Percentiles rank a stretch among this genome's conserved stretches.
These are phyloP conservation scores for Ganoderma multipileum DNA, from an alignment of 1,284 basidiomycete genomes.

Conservation along the genomic window DNA sequence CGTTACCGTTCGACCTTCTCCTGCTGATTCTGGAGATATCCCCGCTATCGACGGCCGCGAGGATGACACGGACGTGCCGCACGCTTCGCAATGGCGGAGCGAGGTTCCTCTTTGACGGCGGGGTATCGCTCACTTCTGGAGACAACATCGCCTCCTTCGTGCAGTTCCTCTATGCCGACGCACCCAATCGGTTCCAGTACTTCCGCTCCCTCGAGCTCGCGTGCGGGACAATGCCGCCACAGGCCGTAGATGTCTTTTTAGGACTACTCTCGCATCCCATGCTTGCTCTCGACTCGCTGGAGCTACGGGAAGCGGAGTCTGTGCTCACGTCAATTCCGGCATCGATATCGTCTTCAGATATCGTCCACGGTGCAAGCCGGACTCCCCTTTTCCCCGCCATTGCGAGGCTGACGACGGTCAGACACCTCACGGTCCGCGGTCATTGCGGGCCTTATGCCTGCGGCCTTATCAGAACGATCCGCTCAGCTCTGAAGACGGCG, in stretches of 20 bases:
- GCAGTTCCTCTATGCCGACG: constrained; percentile 12
- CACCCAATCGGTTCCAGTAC: constrained; percentile 3
- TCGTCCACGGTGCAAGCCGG: background rate
- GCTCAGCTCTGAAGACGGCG: constrained; percentile 14
- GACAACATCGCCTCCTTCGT: constrained; percentile 15
- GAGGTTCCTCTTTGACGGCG: constrained; percentile 17
- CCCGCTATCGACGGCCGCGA: background rate
- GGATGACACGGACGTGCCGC: constrained; percentile 21
- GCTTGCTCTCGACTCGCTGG: constrained; percentile 14
- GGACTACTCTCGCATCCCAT: constrained; percentile 8
- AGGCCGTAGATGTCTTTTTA: background rate
- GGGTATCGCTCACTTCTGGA: constrained; percentile 4
- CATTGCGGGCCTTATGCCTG: background rate
- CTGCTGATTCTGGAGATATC: background rate
- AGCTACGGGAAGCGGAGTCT: constrained; percentile 14
- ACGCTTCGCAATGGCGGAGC: constrained; percentile 14
- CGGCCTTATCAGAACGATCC: constrained; percentile 7
- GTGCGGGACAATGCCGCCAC: background rate
- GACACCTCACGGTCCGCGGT: constrained; percentile 13
- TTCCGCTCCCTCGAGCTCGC: constrained; percentile 17
- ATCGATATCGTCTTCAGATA: no score
- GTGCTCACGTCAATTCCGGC: background rate
- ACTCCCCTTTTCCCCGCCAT: constrained; percentile 3
- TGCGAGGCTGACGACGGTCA: constrained; percentile 9
- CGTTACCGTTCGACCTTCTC: background rate